A percentile compares a stretch with the other conserved stretches of the same genome.
Conservation (phyloP, 2,329 filamentous ascomycete species). For the Hortaea werneckii region DNA sequence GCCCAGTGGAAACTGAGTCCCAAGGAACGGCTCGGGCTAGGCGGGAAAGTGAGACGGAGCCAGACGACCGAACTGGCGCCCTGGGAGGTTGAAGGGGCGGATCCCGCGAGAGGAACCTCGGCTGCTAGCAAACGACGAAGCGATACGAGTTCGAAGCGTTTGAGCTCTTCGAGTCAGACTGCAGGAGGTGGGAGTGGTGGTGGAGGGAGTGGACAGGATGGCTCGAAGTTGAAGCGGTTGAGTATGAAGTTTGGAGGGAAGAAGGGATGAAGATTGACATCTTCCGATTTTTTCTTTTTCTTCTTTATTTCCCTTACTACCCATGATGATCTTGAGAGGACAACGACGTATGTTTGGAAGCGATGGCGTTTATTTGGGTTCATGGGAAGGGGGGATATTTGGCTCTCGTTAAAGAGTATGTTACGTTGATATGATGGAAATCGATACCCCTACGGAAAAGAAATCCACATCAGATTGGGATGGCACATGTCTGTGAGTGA, state of each 20-base stretch:
- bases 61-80: constrained; percentile 1
- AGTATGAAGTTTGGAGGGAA: constrained; percentile 4
- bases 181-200: not conserved
- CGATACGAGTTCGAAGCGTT: not conserved
- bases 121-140: not conserved
- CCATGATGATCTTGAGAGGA: too few relatives aligned
- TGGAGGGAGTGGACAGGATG: not conserved
- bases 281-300: too few relatives aligned
- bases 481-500: too few relatives aligned
- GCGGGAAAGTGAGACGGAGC: constrained; percentile 1
- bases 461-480: too few relatives aligned
- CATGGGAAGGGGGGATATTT: too few relatives aligned
- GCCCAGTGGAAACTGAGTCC: constrained; percentile 5
- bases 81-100: constrained; percentile 1
- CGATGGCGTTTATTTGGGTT: too few relatives aligned
- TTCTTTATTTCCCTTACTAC: too few relatives aligned
- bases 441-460: too few relatives aligned
- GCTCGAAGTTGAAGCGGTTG: constrained; percentile 3
- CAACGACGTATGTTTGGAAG: too few relatives aligned
- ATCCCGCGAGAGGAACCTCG: not conserved
- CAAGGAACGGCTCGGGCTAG: constrained; percentile 5
- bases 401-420: too few relatives aligned
- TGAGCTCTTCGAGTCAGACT: not conserved
- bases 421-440: too few relatives aligned
- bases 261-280: not conserved